Evolutionary conservation across 2,329 filamentous ascomycete species (phyloP), one percentile per base, ranked within the genome.

Genomic region (Colletotrichum abscissum): DNA sequence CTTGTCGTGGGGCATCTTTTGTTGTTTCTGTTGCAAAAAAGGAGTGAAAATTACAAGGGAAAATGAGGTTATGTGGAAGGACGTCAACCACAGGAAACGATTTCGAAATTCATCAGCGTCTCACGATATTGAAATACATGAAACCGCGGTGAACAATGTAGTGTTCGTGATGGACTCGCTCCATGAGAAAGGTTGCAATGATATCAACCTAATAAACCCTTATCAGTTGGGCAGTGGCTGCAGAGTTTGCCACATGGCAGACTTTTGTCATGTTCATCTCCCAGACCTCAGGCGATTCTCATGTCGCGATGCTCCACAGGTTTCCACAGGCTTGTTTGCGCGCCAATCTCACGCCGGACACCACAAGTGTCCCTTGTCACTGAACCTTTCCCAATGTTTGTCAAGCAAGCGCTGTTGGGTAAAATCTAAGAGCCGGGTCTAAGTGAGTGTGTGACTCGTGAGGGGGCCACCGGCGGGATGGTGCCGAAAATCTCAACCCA

Each of bases 251-350:
- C 64, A 72, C 64, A 68, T 28, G 64, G 28, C 57, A 68, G 28
- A 14, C 35, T 52, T 56, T 72, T 57, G n/a, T 52, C 4, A 28
- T 62, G 38, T 19, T 63, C 19, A n/a, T 63, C 60, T 46, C n/a
- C 52, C 16, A 19, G 38, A 62, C 35, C 64, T 63, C 57, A 63
- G 57, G 42, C 35, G 69, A 72, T 68, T 57, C 22, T 35, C 22
- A 58, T 63, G 64, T 56, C 58, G 52, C 58, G 65, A 69, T 58
- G 58, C 24, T 68, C 65, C 65, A 72, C 65, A 54, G 58, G 65
- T 68, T 72, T 72, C 65, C 65, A 69, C 54, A 33, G 28, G 24
- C 38, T 42, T 19, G 28, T 30, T 68, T 24, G 64, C 69, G 58
- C 64, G 57, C 57, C 58, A 72, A 72, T 66, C 63, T 57, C 33